Evolutionary conservation across 2,329 filamentous ascomycete species (phyloP).

Genomic region (Cladorrhinum sp.): DNA sequence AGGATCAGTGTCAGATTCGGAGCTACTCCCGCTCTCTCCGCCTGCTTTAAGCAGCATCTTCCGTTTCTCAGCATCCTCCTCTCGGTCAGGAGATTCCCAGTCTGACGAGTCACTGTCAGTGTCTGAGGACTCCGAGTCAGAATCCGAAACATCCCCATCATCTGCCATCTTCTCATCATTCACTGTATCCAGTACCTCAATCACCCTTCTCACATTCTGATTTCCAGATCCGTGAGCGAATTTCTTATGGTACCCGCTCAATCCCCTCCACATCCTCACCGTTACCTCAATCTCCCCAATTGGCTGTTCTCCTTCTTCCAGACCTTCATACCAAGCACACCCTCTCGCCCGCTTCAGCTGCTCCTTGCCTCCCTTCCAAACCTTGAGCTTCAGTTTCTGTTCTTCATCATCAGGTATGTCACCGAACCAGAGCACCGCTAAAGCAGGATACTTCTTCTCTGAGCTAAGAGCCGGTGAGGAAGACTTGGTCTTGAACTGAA

Average conservation of each 20-base stretch:
- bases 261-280: conserved; percentile 59
- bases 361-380: conserved; percentile 65
- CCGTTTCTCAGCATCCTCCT: conserved; percentile 26
- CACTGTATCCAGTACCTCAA: conserved; percentile 62
- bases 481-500: conserved; percentile 59
- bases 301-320: conserved; percentile 53
- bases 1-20: conserved; percentile 13
- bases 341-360: conserved; percentile 36
- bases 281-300: conserved; percentile 57
- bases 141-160: conserved; percentile 25
- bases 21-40: conserved; percentile 15
- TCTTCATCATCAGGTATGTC: conserved; percentile 68
- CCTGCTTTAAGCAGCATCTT: conserved; percentile 36
- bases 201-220: conserved; percentile 53
- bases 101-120: conserved; percentile 14
- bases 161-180: conserved; percentile 51
- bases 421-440: conserved; percentile 65
- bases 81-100: conserved; percentile 32
- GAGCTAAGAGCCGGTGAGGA: conserved; percentile 48
- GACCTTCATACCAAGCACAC: conserved; percentile 36
- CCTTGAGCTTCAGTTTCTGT: conserved; percentile 52
- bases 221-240: conserved; percentile 52
- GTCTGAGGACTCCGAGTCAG: conserved; percentile 25
- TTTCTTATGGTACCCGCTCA: conserved; percentile 56
- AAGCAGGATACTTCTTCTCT: conserved; percentile 45